These are phyloP conservation scores for Aegilops bicornis DNA, from an alignment of 176 grass and related monocot genomes.

Conservation along the genomic window DNA sequence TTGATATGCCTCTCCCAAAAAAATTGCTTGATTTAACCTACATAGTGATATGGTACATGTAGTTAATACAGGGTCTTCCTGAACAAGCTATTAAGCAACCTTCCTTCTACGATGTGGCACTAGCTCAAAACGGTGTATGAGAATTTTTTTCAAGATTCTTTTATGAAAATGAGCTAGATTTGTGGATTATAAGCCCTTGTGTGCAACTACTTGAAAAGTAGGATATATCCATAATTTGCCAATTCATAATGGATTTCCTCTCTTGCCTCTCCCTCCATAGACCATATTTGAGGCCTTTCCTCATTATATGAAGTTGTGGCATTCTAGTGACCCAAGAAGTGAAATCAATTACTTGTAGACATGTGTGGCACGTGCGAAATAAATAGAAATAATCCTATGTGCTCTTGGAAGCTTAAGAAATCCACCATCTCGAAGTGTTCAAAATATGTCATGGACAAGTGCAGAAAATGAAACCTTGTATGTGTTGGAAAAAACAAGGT, in stretches of 20 bases:
- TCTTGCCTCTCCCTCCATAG: slow-evolving; percentile 50
- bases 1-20: too few relatives aligned
- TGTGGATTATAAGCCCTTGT: slow-evolving; percentile 68
- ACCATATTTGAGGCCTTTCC: slow-evolving; percentile 59
- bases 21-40: too few relatives aligned
- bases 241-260: slow-evolving; percentile 42
- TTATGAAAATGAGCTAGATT: slow-evolving; percentile 53
- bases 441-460: slow-evolving; percentile 54
- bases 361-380: slow-evolving; percentile 42
- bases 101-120: too few relatives aligned
- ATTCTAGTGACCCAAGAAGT: slow-evolving; percentile 51
- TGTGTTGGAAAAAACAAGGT: too few relatives aligned
- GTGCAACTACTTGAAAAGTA: slow-evolving; percentile 59
- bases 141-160: slow-evolving; percentile 38
- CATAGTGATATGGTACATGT: too few relatives aligned
- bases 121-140: too few relatives aligned
- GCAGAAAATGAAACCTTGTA: slow-evolving; percentile 12
- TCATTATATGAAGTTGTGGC: slow-evolving; percentile 49
- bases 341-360: slow-evolving; percentile 81
- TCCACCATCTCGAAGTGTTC: slow-evolving; percentile 29
- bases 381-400: slow-evolving; percentile 39
- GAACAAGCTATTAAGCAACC: too few relatives aligned
- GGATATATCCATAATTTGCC: slow-evolving; percentile 79
- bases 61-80: too few relatives aligned
- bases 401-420: slow-evolving; percentile 20